Evolutionary conservation across 331 rosid species (phyloP), one percentile per base, ranked within the genome.

Genomic region (Dryas integrifolia): DNA sequence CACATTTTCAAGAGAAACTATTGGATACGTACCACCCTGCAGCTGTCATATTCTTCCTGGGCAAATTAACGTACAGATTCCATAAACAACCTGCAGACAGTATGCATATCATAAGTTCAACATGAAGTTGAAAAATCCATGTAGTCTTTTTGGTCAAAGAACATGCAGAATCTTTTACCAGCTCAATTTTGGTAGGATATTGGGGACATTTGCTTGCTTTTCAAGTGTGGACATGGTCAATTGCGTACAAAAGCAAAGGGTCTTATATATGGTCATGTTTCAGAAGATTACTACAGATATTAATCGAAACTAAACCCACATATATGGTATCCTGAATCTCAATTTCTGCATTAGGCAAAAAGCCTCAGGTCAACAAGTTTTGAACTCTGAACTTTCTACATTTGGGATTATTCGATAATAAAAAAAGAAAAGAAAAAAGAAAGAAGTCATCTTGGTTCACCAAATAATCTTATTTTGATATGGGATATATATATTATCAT

Each of bases 31-130:
- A n/a, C 45, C 7, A 46, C 26, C 2, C 9, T 21, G 24, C 57
- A 59, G 47, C 49, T 67, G 65, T 21, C 14, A 38, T 66, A 46
- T 16, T 61, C 60, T 48, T 72, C 41, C 16, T 72, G n/a, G 60
- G 50, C 61, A 72, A 59, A 18, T 18, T 18, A 18, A n/a, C 13
- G 69, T n/a, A 21, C 45, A 26, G 51, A 59, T 65, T 50, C 15
- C 48, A 40, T 40, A 50, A 58, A 68, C 74, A 60, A 60, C 61
- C 69, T 10, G 50, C 39, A 40, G 80, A 76, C 80, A 69, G 12
- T 24, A 21, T 21, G 24, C 24, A 21, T 21, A 21, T 21, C 24
- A 21, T 21, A 21, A 21, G 24, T 21, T 21, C 24, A 21, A 21
- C 24, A 21, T 7, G 38, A 69, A 5, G 55, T 44, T 50, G 58